Conservation (phyloP, 202 grass and related monocot genomes). For the Carex arenaria region DNA sequence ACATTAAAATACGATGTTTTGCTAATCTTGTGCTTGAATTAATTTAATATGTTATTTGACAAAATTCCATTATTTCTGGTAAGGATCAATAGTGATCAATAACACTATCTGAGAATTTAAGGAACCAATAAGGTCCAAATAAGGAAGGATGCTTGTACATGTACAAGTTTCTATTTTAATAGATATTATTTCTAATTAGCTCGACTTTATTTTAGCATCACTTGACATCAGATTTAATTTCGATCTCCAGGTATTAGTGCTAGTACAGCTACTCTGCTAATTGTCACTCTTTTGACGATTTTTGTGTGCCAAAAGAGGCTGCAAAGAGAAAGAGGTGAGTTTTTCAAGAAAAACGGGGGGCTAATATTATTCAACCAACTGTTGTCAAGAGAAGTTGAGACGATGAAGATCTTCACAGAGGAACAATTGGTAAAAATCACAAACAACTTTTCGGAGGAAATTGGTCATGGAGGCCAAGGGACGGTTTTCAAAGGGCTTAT, state of each 20-base stretch:
- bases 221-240: background rate
- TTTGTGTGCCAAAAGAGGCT: slow-evolving; percentile 21
- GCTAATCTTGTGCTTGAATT: background rate
- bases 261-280: background rate
- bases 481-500: slow-evolving; percentile 30
- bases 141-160: background rate
- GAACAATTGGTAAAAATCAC: slow-evolving; percentile 29
- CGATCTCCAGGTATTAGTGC: slow-evolving; percentile 1
- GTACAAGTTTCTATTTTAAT: background rate
- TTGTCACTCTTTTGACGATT: slow-evolving; percentile 5
- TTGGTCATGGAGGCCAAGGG: slow-evolving; percentile 32
- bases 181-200: background rate
- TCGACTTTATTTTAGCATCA: background rate
- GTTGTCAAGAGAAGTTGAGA: slow-evolving; percentile 3
- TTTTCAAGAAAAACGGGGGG: slow-evolving; percentile 34
- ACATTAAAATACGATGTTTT: background rate
- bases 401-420: slow-evolving; percentile 32
- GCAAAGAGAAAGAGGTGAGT: background rate
- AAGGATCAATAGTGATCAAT: background rate
- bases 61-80: background rate
- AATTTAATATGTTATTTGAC: background rate
- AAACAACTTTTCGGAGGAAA: slow-evolving; percentile 6
- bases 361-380: slow-evolving; percentile 7
- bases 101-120: background rate
- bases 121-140: too few species aligned